phyloP scores from a whole-genome alignment of 371 early-diverging fungal genomes.

The Apophysomyces elegans region DNA sequence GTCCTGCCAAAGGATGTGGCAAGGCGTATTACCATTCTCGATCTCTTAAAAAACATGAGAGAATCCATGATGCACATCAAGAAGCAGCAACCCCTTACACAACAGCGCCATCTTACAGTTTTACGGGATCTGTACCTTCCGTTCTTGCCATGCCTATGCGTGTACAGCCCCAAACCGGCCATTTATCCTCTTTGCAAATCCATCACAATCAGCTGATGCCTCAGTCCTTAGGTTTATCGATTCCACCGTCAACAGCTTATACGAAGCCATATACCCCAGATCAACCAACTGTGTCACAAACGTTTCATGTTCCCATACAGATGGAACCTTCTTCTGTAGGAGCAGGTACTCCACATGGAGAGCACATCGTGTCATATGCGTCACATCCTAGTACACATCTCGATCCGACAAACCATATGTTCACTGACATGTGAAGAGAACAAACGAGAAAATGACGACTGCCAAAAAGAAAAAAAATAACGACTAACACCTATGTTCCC shows the following conservation, averaged over 20 bases:
- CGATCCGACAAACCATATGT: conserved; percentile 3
- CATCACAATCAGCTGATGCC: conserved; percentile 2
- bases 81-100: conserved; percentile 7
- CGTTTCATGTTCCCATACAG: conserved; percentile 1
- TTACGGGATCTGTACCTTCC: not conserved
- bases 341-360: conserved; percentile 12
- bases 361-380: conserved; percentile 10
- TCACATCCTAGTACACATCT: not conserved
- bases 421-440: conserved; percentile 7
- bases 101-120: conserved; percentile 3
- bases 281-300: conserved; percentile 8
- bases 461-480: conserved; percentile 1
- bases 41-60: conserved; percentile 79
- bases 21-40: conserved; percentile 84
- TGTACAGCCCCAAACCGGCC: not conserved
- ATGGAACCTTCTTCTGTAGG: conserved; percentile 10
- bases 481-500: not conserved
- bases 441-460: not conserved
- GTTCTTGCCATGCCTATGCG: not conserved
- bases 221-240: conserved; percentile 3
- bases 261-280: conserved; percentile 6
- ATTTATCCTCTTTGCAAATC: not conserved
- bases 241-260: conserved; percentile 1
- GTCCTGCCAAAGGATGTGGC: conserved; percentile 62
- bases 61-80: conserved; percentile 49